Evolutionary conservation across 176 grass and related monocot species (phyloP).

Genomic region (Ensete ventricosum): DNA sequence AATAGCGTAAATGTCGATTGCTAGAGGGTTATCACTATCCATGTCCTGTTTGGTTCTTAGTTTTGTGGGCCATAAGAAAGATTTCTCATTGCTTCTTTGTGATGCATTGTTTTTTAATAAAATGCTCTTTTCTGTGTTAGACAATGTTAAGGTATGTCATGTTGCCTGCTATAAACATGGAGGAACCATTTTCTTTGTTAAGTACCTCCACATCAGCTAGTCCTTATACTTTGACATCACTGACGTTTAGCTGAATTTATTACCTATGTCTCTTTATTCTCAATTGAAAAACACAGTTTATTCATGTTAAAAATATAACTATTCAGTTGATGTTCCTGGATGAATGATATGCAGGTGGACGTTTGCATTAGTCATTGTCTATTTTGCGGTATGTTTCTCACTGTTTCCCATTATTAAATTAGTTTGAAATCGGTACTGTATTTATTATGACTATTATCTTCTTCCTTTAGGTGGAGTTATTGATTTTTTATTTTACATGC

Average conservation of each 20-base stretch:
- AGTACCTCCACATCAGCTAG: too few relatives aligned
- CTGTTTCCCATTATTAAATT: neutral
- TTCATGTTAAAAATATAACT: neutral
- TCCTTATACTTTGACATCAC: neutral
- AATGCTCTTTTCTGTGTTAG: too few relatives aligned
- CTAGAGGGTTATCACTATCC: too few relatives aligned
- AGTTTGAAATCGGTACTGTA: neutral
- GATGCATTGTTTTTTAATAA: too few relatives aligned
- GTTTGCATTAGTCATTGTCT: slow-evolving; percentile 56
- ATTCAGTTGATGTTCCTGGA: slow-evolving; percentile 6
- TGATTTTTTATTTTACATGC: neutral
- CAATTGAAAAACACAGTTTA: neutral
- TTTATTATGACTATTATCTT: neutral
- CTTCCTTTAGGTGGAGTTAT: neutral
- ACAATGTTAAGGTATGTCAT: too few relatives aligned
- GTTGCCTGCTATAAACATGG: too few relatives aligned
- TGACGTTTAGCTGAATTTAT: neutral
- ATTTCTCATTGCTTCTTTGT: too few relatives aligned
- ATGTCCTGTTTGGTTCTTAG: too few relatives aligned
- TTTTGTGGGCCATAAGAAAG: too few relatives aligned
- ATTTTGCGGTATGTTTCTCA: slow-evolving; percentile 44
- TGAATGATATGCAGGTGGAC: slow-evolving; percentile 63
- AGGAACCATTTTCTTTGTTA: too few relatives aligned
- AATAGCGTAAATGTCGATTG: too few relatives aligned
- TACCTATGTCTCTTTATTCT: neutral